Percentiles rank a stretch among this genome's conserved stretches.
Evolutionary conservation across 2,329 filamentous ascomycete species (phyloP).

Genomic region (Alternaria brassicicola): DNA sequence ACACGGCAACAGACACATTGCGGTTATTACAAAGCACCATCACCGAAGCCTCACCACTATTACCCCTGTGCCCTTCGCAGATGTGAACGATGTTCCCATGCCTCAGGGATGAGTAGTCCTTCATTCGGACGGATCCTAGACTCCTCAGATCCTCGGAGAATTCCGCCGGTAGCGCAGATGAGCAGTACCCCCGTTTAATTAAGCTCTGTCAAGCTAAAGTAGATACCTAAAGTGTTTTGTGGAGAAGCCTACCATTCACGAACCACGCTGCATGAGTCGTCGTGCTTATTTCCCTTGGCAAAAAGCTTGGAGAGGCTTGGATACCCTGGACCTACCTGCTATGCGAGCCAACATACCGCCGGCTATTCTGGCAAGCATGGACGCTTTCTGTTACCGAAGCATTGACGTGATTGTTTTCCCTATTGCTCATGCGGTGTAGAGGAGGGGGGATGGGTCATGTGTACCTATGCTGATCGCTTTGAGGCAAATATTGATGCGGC

Average conservation of each 20-base stretch:
- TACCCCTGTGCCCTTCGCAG: neutral
- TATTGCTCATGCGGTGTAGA: neutral
- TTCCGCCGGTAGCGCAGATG: neutral
- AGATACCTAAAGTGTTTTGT: conserved; percentile 8
- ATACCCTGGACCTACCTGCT: conserved; percentile 1
- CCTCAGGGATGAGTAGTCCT: neutral
- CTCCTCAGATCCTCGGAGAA: neutral
- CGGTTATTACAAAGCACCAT: conserved; percentile 7
- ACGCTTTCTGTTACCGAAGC: neutral
- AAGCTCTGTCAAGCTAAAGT: conserved; percentile 3
- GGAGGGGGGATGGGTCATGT: neutral
- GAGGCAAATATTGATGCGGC: neutral
- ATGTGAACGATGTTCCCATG: neutral
- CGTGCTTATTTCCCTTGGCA: conserved; percentile 14
- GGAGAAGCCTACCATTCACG: conserved; percentile 7
- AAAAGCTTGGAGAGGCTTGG: conserved; percentile 16
- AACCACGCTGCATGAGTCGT: neutral
- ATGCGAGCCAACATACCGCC: neutral
- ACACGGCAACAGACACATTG: conserved; percentile 9
- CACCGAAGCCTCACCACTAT: neutral
- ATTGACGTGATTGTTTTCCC: neutral
- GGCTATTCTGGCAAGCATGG: neutral
- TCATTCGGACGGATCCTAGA: neutral
- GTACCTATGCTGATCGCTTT: neutral
- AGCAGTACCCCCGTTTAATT: conserved; percentile 7